Evolutionary conservation across 2,329 filamentous ascomycete species (phyloP).

Genomic region (Fusarium transvaalense): DNA sequence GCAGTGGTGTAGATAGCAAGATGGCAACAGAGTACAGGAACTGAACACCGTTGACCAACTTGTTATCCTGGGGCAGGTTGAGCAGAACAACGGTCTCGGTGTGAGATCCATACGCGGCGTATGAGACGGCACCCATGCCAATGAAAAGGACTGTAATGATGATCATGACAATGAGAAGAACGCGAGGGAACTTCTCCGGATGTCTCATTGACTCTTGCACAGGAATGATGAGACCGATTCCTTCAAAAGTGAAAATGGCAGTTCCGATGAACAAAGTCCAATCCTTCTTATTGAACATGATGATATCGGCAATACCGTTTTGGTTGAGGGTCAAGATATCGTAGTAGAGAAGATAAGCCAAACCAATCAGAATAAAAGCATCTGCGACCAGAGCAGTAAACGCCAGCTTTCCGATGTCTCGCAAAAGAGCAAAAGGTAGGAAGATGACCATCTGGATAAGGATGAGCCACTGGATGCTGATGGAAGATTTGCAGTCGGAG

Average conservation of each 20-base stretch:
- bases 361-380: constrained; percentile 90
- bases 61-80: constrained; percentile 95
- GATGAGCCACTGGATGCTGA: constrained; percentile 91
- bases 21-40: constrained; percentile 99
- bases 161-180: constrained; percentile 92
- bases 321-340: constrained; percentile 85
- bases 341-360: constrained; percentile 96
- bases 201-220: constrained; percentile 98
- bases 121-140: constrained; percentile 91
- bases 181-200: constrained; percentile 88
- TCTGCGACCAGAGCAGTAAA: constrained; percentile 95
- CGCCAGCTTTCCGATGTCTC: constrained; percentile 97
- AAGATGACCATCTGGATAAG: constrained; percentile 96
- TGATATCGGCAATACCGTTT: constrained; percentile 85
- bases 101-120: constrained; percentile 93
- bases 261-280: constrained; percentile 99
- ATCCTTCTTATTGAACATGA: constrained; percentile 87
- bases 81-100: constrained; percentile 97
- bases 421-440: constrained; percentile 90
- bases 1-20: constrained; percentile 90
- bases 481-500: constrained; percentile 84
- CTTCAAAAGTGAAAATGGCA: constrained; percentile 98
- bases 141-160: constrained; percentile 93
- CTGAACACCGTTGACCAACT: constrained; percentile 94
- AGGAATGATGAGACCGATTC: constrained; percentile 96